Conservation (phyloP, 2,329 filamentous ascomycete genomes). For the Hypoxylon sp. region DNA sequence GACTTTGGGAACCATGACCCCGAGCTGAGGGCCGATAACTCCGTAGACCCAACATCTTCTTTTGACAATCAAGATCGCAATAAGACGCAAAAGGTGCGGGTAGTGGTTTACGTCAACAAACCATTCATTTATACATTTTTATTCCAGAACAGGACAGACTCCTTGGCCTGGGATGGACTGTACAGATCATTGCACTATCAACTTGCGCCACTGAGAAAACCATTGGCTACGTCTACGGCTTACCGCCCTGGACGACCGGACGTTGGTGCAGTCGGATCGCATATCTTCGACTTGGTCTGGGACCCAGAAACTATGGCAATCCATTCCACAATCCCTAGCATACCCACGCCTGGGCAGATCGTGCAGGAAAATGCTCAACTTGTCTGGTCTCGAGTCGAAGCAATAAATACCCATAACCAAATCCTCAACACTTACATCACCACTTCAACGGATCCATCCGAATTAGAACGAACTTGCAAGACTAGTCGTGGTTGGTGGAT, state of each 20-base stretch:
- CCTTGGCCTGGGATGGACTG: constrained; percentile 68
- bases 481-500: constrained; percentile 79
- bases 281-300: constrained; percentile 75
- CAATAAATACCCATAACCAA: constrained; percentile 75
- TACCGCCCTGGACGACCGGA: constrained; percentile 69
- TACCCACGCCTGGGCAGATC: constrained; percentile 64
- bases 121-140: constrained; percentile 86
- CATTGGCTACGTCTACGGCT: constrained; percentile 69
- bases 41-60: constrained; percentile 42
- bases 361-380: constrained; percentile 47
- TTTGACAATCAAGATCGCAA: constrained; percentile 67
- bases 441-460: constrained; percentile 60
- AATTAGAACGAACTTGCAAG: constrained; percentile 74
- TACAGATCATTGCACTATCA: constrained; percentile 74
- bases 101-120: constrained; percentile 79
- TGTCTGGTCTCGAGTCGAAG: constrained; percentile 73
- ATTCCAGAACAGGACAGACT: constrained; percentile 74
- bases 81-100: constrained; percentile 71
- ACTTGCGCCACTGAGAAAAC: constrained; percentile 70
- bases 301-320: constrained; percentile 70
- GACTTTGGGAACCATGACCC: constrained; percentile 62
- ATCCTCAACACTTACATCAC: constrained; percentile 70
- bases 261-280: constrained; percentile 54
- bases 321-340: constrained; percentile 76
- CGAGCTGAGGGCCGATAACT: constrained; percentile 47